Evolutionary conservation across 805 yeast genomes (phyloP).

Genomic region (Lachancea waltii): DNA sequence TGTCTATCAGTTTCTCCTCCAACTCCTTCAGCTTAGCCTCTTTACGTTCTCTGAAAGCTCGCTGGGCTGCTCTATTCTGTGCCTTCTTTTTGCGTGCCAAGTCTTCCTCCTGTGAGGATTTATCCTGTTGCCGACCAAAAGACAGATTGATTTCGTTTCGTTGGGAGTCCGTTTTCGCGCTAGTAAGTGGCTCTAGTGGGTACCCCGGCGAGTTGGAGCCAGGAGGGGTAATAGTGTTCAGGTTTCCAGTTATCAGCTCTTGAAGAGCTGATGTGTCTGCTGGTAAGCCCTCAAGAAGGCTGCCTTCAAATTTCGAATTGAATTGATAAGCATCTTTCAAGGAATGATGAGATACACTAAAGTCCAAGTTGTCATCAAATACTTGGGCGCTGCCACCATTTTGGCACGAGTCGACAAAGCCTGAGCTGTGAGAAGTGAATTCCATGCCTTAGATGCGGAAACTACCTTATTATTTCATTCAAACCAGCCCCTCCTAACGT

Average conservation of each 20-base stretch:
- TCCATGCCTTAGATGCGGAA: too few species aligned
- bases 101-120: conserved; percentile 1
- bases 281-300: neutral
- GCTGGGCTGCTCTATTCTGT: conserved; percentile 80
- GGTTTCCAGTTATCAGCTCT: neutral
- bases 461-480: too few species aligned
- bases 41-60: conserved; percentile 79
- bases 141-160: neutral
- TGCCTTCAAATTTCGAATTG: neutral
- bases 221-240: neutral
- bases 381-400: neutral
- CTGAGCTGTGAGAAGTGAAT: too few species aligned
- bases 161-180: neutral
- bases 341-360: neutral
- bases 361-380: neutral
- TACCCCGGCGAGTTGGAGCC: neutral
- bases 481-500: too few species aligned
- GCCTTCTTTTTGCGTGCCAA: conserved; percentile 51
- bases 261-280: neutral
- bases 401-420: too few species aligned
- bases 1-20: conserved; percentile 48
- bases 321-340: neutral
- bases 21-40: conserved; percentile 66
- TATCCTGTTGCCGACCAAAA: neutral
- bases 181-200: neutral